Conservation (phyloP, 2,329 filamentous ascomycete species). For the Pseudofabraea citricarpa region DNA sequence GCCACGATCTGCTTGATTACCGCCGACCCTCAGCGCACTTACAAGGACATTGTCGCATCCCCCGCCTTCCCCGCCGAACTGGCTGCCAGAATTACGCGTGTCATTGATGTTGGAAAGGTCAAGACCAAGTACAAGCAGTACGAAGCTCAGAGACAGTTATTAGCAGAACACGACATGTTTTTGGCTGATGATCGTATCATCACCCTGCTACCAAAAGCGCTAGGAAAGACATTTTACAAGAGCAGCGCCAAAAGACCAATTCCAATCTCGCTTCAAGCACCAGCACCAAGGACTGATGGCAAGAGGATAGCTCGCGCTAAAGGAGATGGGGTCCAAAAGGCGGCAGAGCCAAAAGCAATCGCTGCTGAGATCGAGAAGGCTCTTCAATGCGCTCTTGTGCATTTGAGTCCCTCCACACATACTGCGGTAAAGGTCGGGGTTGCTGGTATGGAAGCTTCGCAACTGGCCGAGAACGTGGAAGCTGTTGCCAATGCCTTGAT, state of each 20-base stretch:
- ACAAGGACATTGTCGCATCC: conserved; percentile 82
- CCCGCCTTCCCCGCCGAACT: conserved; percentile 65
- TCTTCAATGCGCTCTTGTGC: conserved; percentile 71
- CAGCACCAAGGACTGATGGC: conserved; percentile 55
- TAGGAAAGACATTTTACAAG: conserved; percentile 94
- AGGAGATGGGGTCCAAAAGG: conserved; percentile 33
- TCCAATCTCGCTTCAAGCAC: conserved; percentile 66
- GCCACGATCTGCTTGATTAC: conserved; percentile 82
- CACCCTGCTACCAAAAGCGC: conserved; percentile 64
- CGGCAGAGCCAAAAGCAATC: conserved; percentile 45
- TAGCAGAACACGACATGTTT: conserved; percentile 86
- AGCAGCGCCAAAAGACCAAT: conserved; percentile 78
- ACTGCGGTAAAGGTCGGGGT: conserved; percentile 77
- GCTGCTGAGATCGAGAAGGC: conserved; percentile 79
- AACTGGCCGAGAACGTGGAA: conserved; percentile 76
- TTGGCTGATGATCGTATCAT: conserved; percentile 85
- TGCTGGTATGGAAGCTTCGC: conserved; percentile 67
- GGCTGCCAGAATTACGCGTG: conserved; percentile 62
- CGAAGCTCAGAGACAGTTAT: conserved; percentile 79
- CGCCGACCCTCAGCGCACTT: conserved; percentile 73
- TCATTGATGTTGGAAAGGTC: conserved; percentile 81
- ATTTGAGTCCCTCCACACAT: conserved; percentile 73
- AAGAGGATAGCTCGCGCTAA: conserved; percentile 55
- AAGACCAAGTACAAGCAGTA: conserved; percentile 87
- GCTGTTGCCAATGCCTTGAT: conserved; percentile 66